Evolutionary conservation across 768 basidiomycete species (phyloP).

Genomic region (Panaeolus cyanescens): DNA sequence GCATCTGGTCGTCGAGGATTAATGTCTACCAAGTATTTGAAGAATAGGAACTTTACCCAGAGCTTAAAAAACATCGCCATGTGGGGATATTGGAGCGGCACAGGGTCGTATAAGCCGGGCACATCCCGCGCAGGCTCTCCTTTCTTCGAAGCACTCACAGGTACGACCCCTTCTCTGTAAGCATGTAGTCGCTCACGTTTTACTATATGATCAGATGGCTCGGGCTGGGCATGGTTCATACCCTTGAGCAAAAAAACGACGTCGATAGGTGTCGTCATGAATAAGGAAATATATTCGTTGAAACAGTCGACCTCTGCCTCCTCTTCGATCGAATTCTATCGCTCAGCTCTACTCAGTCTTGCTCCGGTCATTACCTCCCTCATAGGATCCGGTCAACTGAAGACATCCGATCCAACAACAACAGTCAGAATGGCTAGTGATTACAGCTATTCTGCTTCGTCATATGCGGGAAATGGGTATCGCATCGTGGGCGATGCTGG

Average conservation of each 20-base stretch:
- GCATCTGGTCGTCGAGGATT: slow-evolving; percentile 36
- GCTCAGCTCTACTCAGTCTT: slow-evolving; percentile 36
- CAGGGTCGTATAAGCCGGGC: slow-evolving; percentile 46
- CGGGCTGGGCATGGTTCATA: slow-evolving; percentile 69
- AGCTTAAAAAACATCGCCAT: slow-evolving; percentile 46
- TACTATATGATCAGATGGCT: slow-evolving; percentile 51
- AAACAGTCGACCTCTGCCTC: slow-evolving; percentile 24
- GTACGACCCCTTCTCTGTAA: slow-evolving; percentile 32
- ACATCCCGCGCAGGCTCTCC: slow-evolving; percentile 53
- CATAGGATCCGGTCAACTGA: slow-evolving; percentile 22
- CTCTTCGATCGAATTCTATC: slow-evolving; percentile 10
- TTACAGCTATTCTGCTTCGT: slow-evolving; percentile 34
- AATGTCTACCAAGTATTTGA: slow-evolving; percentile 33
- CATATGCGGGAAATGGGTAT: slow-evolving; percentile 32
- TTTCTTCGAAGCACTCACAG: slow-evolving; percentile 67
- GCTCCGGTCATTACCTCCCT: slow-evolving; percentile 32
- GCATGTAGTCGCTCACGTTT: not conserved
- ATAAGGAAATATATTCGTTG: slow-evolving; percentile 30
- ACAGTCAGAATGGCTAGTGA: slow-evolving; percentile 31
- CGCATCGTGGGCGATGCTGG: slow-evolving; percentile 36
- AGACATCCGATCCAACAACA: slow-evolving; percentile 11
- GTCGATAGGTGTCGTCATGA: slow-evolving; percentile 56
- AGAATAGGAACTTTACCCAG: slow-evolving; percentile 8
- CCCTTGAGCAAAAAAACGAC: slow-evolving; percentile 55
- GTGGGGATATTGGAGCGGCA: slow-evolving; percentile 71